phyloP scores from a whole-genome alignment of 371 early-diverging fungal species.

The Actinomortierella ambigua region DNA sequence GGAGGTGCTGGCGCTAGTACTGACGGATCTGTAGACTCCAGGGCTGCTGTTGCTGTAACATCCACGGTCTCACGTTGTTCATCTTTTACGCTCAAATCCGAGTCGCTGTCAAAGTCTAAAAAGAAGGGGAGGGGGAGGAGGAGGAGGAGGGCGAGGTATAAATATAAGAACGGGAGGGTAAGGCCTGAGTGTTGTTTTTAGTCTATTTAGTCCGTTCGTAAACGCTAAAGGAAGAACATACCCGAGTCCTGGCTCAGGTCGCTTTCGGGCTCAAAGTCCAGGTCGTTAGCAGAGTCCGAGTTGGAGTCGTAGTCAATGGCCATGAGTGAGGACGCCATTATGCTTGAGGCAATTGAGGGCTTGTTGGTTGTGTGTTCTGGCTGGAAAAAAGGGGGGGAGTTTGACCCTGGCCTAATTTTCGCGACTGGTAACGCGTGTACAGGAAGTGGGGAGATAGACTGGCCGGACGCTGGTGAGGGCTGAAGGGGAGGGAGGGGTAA shows the following conservation, averaged over 20 bases:
- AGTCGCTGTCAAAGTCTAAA: conserved; percentile 10
- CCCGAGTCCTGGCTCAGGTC: conserved; percentile 6
- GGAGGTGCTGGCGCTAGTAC: too few relatives aligned
- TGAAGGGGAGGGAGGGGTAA: too few relatives aligned
- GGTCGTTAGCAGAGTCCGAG: conserved; percentile 46
- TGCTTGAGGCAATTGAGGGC: too few relatives aligned
- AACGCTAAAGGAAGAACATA: not conserved
- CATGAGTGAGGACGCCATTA: conserved; percentile 33
- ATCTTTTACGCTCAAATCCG: conserved; percentile 8
- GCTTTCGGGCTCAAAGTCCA: conserved; percentile 43
- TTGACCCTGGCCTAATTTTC: too few relatives aligned
- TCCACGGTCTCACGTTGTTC: not conserved
- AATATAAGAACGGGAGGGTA: not conserved
- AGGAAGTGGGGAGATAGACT: too few relatives aligned
- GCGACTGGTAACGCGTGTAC: too few relatives aligned
- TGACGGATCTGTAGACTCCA: too few relatives aligned
- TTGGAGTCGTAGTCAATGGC: conserved; percentile 44
- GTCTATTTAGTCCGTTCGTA: not conserved
- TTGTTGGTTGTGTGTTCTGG: too few relatives aligned
- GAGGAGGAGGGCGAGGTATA: not conserved
- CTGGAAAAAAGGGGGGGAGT: too few relatives aligned
- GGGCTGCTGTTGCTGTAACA: not conserved
- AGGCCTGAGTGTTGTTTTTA: not conserved
- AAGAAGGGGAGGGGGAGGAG: not conserved
- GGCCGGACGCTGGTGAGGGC: too few relatives aligned